Percentiles rank a stretch among this genome's conserved stretches.
Conservation (phyloP, 2,329 filamentous ascomycete genomes). For the Bipolaris zeicola region DNA sequence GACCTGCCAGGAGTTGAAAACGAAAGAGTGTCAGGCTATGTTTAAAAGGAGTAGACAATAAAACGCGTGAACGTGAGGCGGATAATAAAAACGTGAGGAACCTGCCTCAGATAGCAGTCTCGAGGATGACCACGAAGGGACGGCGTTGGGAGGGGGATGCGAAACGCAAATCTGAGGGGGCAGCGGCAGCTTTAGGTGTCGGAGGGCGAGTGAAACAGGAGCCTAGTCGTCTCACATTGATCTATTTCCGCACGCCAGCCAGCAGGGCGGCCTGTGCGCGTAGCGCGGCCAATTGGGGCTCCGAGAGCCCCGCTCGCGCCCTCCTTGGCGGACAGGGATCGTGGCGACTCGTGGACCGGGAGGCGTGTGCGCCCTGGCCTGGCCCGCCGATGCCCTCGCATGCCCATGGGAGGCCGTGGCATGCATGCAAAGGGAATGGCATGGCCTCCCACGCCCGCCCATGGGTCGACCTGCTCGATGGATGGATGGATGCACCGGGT, state of each 20-base stretch:
- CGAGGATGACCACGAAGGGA: constrained; percentile 43
- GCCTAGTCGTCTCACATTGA: constrained; percentile 45
- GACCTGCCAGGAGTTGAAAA: constrained; percentile 47
- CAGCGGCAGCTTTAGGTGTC: constrained; percentile 49
- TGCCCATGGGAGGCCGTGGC: not conserved
- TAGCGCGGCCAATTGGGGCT: constrained; percentile 31
- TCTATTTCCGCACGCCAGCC: constrained; percentile 42
- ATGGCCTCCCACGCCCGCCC: not conserved
- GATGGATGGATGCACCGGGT: no score
- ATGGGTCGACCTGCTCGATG: not conserved
- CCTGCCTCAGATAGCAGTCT: constrained; percentile 47
- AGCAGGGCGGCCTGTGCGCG: constrained; percentile 32
- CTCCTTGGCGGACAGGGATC: constrained; percentile 13
- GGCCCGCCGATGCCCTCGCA: not conserved
- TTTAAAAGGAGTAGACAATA: constrained; percentile 37
- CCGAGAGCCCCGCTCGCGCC: constrained; percentile 17
- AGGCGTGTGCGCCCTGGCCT: constrained; percentile 19
- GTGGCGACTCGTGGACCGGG: constrained; percentile 29
- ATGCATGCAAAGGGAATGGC: not conserved
- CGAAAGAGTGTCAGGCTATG: constrained; percentile 46
- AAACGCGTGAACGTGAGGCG: constrained; percentile 39
- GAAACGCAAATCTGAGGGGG: constrained; percentile 49
- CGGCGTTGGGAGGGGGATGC: constrained; percentile 41
- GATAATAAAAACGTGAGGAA: constrained; percentile 28
- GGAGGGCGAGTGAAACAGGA: constrained; percentile 49